Base-by-base conservation (phyloP, 345 rosid genomes). In the Lenwebbia sp. region DNA sequence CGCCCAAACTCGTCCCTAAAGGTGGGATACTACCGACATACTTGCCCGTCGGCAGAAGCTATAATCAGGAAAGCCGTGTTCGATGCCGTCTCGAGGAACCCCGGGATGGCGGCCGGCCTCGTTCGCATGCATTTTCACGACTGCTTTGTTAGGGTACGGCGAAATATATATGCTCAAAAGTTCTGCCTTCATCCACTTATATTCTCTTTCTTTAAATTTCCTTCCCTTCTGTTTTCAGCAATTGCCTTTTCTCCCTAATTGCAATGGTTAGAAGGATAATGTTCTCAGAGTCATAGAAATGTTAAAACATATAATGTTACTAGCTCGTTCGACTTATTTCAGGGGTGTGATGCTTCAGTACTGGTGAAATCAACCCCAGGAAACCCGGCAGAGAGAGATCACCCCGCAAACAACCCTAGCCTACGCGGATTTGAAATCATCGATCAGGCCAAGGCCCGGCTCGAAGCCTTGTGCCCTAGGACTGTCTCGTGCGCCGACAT, bases 271-370 rank as follows among this genome's bases (percentile, higher is more conserved):
- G 41, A 62, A 62, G 10, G 41, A 62, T 7, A 30, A 62, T 62
- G 11, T 3, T 62, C 25, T 65, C 19, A 65, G 76, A 19, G 44
- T 17, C 44, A 33, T 33, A 47, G 50, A 47, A 47, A 47, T 47
- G 50, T 47, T 47, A 47, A 47, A 47, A 47, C 50, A 10, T 47
- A 47, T 47, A 47, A 47, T 47, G 50, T 30, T 78, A 49, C 44
- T 65, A 12, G 19, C 76, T 4, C 40, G 1, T 21, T 65, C 4
- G 76, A 65, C 76, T 65, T 65, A 65, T 65, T 41, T 44, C 76
- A 91, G 93, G 93, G 93, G 5, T 90, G 93, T 85, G 94, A 91
- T 87, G 94, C 87, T 9, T 93, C 95, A 0, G 89, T 93, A 58
- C 88, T 93, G 3, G 84, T 93, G 21, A 84, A 89, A 21, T 85